A percentile compares a stretch with the other conserved stretches of the same genome.
Conservation (phyloP, 106 monocot species). For the Acorus calamus region DNA sequence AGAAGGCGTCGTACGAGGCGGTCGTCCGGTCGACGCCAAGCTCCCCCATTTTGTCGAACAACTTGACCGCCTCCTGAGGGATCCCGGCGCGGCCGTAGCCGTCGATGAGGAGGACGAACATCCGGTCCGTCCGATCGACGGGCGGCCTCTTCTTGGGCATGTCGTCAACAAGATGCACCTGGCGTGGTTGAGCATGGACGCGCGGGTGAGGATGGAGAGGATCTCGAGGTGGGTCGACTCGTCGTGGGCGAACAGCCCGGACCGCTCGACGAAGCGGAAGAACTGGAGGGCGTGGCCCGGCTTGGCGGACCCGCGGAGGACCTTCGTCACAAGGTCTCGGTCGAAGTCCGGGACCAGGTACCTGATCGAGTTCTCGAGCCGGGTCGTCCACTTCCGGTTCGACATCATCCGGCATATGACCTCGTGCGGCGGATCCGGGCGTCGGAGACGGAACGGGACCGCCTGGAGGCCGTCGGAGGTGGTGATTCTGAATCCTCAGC, state of each 20-base stretch:
- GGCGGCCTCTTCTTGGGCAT: conserved; percentile 52
- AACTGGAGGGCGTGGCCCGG: conserved; percentile 64
- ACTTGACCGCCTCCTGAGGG: conserved; percentile 82
- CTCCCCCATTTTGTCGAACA: conserved; percentile 59
- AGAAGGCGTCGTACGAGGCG: conserved; percentile 64
- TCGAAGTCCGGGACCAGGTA: conserved; percentile 45
- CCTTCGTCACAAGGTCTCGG: conserved; percentile 40
- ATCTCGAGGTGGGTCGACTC: conserved; percentile 41
- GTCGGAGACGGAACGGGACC: background rate
- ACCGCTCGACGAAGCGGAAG: conserved; percentile 93
- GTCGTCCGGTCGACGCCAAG: conserved; percentile 46
- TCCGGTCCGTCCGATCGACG: conserved; percentile 33
- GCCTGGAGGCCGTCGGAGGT: no score
- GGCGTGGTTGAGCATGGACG: conserved; percentile 94
- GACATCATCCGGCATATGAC: conserved; percentile 68
- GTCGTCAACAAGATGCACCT: conserved; percentile 78
- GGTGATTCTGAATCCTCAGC: no score
- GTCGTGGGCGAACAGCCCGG: conserved; percentile 67
- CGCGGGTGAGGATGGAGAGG: conserved; percentile 43
- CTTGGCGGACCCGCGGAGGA: conserved; percentile 35
- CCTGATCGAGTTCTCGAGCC: conserved; percentile 93
- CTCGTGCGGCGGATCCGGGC: conserved; percentile 26
- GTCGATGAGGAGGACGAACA: conserved; percentile 45
- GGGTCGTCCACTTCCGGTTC: conserved; percentile 84
- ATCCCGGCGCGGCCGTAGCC: conserved; percentile 67